phyloP scores from a whole-genome alignment of 2,329 filamentous ascomycete genomes.

The Pseudogymnoascus sp. region DNA sequence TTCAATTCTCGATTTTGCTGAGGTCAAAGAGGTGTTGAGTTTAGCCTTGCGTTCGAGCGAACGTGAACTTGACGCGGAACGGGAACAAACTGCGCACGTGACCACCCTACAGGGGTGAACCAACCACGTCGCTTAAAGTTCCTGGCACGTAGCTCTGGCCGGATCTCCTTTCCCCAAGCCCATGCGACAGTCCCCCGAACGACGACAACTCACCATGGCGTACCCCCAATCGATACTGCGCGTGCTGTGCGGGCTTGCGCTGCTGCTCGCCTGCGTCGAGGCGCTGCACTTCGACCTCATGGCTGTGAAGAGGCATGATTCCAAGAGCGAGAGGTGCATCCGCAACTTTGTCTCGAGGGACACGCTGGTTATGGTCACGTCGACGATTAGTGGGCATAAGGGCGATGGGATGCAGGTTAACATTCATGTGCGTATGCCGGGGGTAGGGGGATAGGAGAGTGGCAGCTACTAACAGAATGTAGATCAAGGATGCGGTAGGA shows the following conservation, averaged over 20 bases:
- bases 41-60: neutral
- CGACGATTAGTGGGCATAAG: conserved; percentile 72
- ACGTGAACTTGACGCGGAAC: neutral
- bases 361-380: conserved; percentile 90
- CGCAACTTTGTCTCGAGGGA: conserved; percentile 91
- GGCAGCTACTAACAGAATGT: conserved; percentile 12
- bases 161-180: conserved; percentile 5
- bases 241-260: conserved; percentile 48
- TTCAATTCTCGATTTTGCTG: conserved; percentile 2
- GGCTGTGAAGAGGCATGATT: conserved; percentile 56
- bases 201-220: conserved; percentile 35
- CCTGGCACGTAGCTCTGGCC: conserved; percentile 1
- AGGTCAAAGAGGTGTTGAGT: neutral
- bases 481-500: conserved; percentile 92
- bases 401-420: conserved; percentile 91
- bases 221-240: conserved; percentile 44
- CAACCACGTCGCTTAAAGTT: conserved; percentile 8
- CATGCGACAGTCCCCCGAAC: neutral
- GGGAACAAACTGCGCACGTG: neutral
- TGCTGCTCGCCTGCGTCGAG: conserved; percentile 44
- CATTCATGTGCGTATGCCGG: conserved; percentile 64
- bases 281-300: conserved; percentile 92
- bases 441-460: neutral
- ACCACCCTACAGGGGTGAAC: neutral
- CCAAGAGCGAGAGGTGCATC: conserved; percentile 76